These are phyloP conservation scores for Grosmannia clavigera DNA, from an alignment of 2,329 filamentous ascomycete genomes.

Conservation along the genomic window DNA sequence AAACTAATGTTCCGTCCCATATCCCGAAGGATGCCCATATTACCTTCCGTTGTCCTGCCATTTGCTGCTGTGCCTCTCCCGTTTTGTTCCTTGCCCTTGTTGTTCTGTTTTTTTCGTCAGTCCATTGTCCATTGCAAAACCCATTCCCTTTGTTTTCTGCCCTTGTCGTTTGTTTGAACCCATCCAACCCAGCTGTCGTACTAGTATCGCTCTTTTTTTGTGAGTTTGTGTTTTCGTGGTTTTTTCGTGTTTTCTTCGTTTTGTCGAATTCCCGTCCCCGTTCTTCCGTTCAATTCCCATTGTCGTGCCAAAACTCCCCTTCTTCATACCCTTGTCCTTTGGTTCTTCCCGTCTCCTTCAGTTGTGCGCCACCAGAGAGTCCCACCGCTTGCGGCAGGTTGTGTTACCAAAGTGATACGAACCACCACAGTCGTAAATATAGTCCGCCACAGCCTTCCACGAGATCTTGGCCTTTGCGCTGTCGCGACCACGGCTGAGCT, in stretches of 20 bases:
- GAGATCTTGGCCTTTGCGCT: constrained; percentile 28
- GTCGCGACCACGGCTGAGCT: constrained; percentile 17
- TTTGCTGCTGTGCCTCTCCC: no score
- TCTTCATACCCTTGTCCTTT: neutral
- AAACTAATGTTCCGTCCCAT: no score
- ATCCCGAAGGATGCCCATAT: no score
- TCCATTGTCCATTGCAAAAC: no score
- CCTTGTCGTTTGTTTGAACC: no score
- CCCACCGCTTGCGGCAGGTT: constrained; percentile 47
- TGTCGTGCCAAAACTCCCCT: neutral
- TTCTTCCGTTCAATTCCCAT: neutral
- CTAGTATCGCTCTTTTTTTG: no score
- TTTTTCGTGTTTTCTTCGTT: neutral
- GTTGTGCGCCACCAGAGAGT: constrained; percentile 22
- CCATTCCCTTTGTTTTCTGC: no score
- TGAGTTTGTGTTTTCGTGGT: neutral
- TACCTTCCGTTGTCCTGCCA: no score
- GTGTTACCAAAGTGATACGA: constrained; percentile 47
- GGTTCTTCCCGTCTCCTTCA: neutral
- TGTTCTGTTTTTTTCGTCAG: no score
- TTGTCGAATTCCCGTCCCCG: neutral
- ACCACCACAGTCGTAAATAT: constrained; percentile 38
- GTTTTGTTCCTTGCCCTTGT: no score
- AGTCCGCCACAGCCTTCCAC: constrained; percentile 45
- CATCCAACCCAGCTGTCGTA: neutral